These are phyloP conservation scores for Aspergillus bertholletiae DNA, from an alignment of 495 filamentous ascomycete species.

Conservation along the genomic window DNA sequence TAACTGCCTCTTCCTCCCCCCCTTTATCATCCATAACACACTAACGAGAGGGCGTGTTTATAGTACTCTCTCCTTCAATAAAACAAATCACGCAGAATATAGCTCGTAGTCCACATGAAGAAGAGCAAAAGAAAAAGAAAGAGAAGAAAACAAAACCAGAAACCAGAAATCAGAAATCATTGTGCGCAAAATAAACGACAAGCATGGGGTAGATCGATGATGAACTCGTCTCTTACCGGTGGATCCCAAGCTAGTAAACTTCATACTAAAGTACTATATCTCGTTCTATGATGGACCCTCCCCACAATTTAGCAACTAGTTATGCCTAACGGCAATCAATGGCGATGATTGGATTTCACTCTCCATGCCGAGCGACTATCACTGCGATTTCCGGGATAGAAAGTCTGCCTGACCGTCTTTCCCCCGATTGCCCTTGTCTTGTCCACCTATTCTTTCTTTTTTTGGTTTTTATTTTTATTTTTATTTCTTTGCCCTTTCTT, in stretches of 20 bases:
- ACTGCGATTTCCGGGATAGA: slow-evolving; percentile 1
- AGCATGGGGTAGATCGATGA: background rate
- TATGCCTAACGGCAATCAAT: background rate
- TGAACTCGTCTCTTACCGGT: background rate
- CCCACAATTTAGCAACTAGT: background rate
- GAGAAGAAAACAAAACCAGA: no score
- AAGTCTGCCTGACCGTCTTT: slow-evolving; percentile 2
- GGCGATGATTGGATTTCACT: background rate
- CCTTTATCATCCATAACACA: no score
- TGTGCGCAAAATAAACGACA: background rate
- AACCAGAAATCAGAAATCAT: background rate
- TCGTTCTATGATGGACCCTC: no score
- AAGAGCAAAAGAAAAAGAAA: background rate
- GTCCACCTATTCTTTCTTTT: background rate
- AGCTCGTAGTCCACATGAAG: background rate
- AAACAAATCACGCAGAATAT: no score
- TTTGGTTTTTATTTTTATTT: no score
- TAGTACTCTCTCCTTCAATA: no score
- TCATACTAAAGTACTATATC: no score
- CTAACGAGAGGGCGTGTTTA: no score
- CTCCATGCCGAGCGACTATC: background rate
- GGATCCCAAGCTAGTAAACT: background rate
- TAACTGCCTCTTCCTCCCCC: no score
- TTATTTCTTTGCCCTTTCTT: no score
- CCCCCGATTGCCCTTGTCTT: background rate